Base-by-base conservation (phyloP, 108 stramenopile species). In the Conticribra guillardii region DNA sequence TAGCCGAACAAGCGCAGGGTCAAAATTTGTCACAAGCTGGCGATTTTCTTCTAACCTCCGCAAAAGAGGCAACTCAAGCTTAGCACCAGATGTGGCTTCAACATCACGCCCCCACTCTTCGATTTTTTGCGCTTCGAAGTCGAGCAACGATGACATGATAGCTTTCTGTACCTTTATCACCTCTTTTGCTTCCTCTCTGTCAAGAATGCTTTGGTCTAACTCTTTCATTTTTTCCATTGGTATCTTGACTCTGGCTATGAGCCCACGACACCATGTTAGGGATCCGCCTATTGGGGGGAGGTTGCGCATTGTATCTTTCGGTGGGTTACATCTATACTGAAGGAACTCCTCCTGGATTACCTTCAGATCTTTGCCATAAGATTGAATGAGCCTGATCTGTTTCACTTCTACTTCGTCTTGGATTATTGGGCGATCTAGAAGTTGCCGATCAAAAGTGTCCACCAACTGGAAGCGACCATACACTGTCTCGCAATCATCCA, bases 331-430 rank as follows among this genome's bases (percentile, higher is more conserved):
- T 29, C 90, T 72, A 46, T 91, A 76, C 14, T 85, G 45, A 16
- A 96, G 64, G 79, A 96, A 96, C 19, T 92, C 81, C 59, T 96
- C 93, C 67, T 96, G 93, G 44, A 96, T 89, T n/a, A 54, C 61
- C 79, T 86, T 89, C 27, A 96, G 69, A 70, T 96, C 96, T 27
- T 73, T 73, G 52, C 88, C 91, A 72, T 94, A 95, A 18, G 85
- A 81, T 66, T 94, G 89, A 37, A 96, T 87, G n/a, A 96, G 84
- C 21, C 54, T 65, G 26, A 96, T 75, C 60, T 95, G 90, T 78
- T 95, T 94, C 76, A 89, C 86, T 80, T 96, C 92, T 9, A 95
- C 86, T 84, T 96, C 95, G 49, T 95, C 92, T 71, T 91, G 91
- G 49, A 96, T 94, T 49, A 91, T 95, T 48, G 92, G 89, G 18